A percentile compares a stretch with the other conserved stretches of the same genome.
phyloP scores from a whole-genome alignment of 805 yeast genomes.

The Lipomyces chichibuensis region DNA sequence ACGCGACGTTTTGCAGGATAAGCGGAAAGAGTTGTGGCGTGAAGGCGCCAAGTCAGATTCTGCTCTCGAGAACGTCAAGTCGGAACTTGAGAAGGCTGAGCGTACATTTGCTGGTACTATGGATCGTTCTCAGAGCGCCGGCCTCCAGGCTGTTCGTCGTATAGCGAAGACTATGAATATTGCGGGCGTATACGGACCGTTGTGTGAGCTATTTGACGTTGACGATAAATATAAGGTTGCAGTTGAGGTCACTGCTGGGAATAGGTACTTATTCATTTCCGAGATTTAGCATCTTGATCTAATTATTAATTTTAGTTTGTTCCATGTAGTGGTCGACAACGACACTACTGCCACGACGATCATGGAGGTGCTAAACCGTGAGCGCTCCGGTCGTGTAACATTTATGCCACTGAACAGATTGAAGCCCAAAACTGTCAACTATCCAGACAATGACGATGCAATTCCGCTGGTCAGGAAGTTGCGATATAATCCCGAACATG shows the following conservation, averaged over 20 bases:
- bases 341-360: conserved; percentile 80
- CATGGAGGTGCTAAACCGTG: conserved; percentile 73
- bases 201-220: conserved; percentile 81
- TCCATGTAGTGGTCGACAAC: conserved; percentile 85
- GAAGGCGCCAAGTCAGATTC: conserved; percentile 68
- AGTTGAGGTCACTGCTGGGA: conserved; percentile 87
- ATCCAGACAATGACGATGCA: conserved; percentile 67
- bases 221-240: conserved; percentile 83
- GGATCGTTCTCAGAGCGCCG: conserved; percentile 70
- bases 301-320: conserved; percentile 53
- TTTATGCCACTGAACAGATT: conserved; percentile 87
- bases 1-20: conserved; percentile 55
- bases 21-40: conserved; percentile 76
- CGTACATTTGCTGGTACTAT: conserved; percentile 69
- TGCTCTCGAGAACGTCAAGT: conserved; percentile 56
- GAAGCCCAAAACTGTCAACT: conserved; percentile 48
- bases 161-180: conserved; percentile 64
- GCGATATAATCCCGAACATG: conserved; percentile 59
- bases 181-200: conserved; percentile 72
- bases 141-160: conserved; percentile 68
- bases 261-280: conserved; percentile 34
- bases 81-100: conserved; percentile 61
- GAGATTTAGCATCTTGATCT: background rate
- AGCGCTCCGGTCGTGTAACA: conserved; percentile 80
- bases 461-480: conserved; percentile 80